Conservation (phyloP, 208 protist genomes). For the Acanthamoeba lenticulata region DNA sequence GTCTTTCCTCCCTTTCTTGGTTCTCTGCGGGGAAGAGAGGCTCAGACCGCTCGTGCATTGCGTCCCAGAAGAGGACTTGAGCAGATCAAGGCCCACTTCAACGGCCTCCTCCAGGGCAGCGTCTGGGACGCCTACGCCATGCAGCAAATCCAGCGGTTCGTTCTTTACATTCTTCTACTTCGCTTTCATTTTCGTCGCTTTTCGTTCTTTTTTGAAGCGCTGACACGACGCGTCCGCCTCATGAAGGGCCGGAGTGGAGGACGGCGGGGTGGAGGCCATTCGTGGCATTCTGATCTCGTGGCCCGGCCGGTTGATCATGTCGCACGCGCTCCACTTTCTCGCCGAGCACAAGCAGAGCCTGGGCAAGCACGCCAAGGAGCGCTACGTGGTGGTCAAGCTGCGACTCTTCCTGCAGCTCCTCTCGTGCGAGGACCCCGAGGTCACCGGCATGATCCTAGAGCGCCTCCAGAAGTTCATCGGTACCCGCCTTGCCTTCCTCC, state of each 20-base stretch:
- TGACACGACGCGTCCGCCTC: background rate
- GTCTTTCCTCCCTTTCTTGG: background rate
- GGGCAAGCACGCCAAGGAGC: background rate
- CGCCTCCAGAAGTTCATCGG: conserved; percentile 20
- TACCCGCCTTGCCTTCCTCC: background rate
- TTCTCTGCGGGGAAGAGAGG: background rate
- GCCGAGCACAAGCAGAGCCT: conserved; percentile 25
- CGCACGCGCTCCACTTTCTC: conserved; percentile 22
- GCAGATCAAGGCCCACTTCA: conserved; percentile 29
- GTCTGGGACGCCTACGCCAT: conserved; percentile 35
- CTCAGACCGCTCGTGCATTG: no score
- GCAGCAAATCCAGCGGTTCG: conserved; percentile 1
- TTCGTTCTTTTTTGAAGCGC: background rate
- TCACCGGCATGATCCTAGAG: conserved; percentile 10
- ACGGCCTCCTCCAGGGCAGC: background rate
- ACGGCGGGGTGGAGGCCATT: background rate
- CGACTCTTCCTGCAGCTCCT: conserved; percentile 42
- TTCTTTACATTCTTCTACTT: no score
- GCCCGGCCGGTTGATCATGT: background rate
- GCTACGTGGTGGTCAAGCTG: background rate
- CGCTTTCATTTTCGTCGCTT: no score
- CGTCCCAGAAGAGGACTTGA: background rate
- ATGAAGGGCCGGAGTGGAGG: background rate
- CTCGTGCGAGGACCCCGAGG: conserved; percentile 36
- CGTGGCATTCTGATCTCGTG: conserved; percentile 7